phyloP scores from a whole-genome alignment of 2,329 filamentous ascomycete species.

The Myriosclerotinia scirpicola region DNA sequence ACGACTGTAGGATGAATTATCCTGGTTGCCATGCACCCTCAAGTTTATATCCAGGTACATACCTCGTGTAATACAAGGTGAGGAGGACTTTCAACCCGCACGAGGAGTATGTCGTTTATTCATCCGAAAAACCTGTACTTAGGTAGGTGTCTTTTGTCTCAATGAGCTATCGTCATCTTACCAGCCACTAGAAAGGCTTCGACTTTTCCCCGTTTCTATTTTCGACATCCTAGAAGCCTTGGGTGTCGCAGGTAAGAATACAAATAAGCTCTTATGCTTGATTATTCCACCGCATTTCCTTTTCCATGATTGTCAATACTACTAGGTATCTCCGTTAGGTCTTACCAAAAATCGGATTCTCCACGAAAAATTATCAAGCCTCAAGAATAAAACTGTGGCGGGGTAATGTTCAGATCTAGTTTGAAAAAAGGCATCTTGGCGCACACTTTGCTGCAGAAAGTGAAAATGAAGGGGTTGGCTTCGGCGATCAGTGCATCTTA shows the following conservation, averaged over 20 bases:
- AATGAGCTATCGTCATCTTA: background rate
- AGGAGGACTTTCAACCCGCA: background rate
- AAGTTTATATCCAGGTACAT: background rate
- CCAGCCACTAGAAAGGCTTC: background rate
- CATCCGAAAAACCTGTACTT: background rate
- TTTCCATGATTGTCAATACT: background rate
- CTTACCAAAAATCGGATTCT: background rate
- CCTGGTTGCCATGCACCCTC: slow-evolving; percentile 1
- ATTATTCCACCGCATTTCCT: background rate
- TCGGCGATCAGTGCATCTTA: background rate
- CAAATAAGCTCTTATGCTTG: background rate
- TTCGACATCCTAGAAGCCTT: background rate
- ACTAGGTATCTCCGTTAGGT: background rate
- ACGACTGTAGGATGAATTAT: background rate
- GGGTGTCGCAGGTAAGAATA: background rate
- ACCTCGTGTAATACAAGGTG: background rate
- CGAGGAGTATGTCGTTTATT: background rate
- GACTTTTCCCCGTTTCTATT: background rate
- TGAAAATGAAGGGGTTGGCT: background rate
- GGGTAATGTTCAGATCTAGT: background rate
- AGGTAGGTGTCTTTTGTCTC: background rate
- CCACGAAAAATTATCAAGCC: background rate
- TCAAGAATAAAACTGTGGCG: background rate
- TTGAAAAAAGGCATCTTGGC: background rate
- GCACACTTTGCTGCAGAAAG: background rate